Percentiles rank a stretch among this genome's conserved stretches.
These are phyloP conservation scores for Cutaneotrichosporon mucoides DNA, from an alignment of 1,284 basidiomycete genomes.

Conservation along the genomic window DNA sequence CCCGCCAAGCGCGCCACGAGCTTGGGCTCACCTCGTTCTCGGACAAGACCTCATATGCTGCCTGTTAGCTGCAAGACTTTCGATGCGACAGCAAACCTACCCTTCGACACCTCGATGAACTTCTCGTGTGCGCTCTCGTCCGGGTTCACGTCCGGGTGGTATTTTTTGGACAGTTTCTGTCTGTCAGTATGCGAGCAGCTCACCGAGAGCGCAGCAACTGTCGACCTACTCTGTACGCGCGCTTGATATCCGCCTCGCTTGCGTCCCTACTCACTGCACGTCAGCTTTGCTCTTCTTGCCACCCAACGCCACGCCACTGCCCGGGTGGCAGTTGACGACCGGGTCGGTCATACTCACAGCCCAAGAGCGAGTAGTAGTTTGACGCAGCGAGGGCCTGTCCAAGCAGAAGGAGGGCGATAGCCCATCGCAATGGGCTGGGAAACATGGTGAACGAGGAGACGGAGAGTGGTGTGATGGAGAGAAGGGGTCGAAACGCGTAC, in stretches of 20 bases:
- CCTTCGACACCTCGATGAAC: slow-evolving; percentile 84
- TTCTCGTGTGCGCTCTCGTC: slow-evolving; percentile 72
- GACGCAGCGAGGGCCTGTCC: slow-evolving; percentile 36
- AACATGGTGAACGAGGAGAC: slow-evolving; percentile 7
- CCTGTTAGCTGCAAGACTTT: slow-evolving; percentile 14
- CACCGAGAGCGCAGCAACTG: background rate
- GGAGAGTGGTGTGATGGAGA: background rate
- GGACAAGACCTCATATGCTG: slow-evolving; percentile 90
- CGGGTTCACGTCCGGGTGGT: slow-evolving; percentile 91
- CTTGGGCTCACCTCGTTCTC: slow-evolving; percentile 60
- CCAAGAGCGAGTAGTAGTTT: slow-evolving; percentile 49
- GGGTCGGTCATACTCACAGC: slow-evolving; percentile 28
- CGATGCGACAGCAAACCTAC: slow-evolving; percentile 51
- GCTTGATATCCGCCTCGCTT: slow-evolving; percentile 79
- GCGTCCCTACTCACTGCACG: slow-evolving; percentile 67
- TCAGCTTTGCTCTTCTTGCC: slow-evolving; percentile 8
- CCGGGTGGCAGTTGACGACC: background rate
- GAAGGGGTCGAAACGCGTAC: background rate
- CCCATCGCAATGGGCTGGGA: background rate
- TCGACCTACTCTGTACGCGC: slow-evolving; percentile 64
- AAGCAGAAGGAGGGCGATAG: slow-evolving; percentile 32
- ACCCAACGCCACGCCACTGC: background rate
- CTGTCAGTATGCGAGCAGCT: background rate
- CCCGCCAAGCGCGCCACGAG: no score
- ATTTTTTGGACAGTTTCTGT: slow-evolving; percentile 76